Conservation (phyloP, 148 eudicot genomes). For the Rhododendron griersonianum region DNA sequence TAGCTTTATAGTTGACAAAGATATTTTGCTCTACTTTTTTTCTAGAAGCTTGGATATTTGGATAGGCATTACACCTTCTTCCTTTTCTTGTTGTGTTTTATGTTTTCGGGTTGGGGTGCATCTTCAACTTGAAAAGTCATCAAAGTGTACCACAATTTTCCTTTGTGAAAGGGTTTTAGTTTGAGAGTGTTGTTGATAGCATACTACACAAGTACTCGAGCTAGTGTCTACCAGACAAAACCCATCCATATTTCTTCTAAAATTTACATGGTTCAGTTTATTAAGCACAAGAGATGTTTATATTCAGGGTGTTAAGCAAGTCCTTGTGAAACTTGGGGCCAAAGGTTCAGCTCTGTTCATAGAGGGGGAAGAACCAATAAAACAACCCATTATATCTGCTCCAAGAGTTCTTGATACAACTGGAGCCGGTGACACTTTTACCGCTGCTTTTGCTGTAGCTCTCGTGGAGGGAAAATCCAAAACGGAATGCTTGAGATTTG, state of each 20-base stretch:
- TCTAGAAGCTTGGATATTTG: not conserved
- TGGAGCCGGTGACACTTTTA: slow-evolving; percentile 93
- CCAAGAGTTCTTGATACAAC: slow-evolving; percentile 78
- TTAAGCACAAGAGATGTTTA: not conserved
- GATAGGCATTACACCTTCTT: slow-evolving; percentile 1
- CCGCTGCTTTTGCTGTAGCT: slow-evolving; percentile 94
- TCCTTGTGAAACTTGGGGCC: slow-evolving; percentile 78
- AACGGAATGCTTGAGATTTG: slow-evolving; percentile 79
- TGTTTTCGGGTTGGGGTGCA: not conserved
- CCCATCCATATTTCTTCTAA: not conserved
- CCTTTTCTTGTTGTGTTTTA: not conserved
- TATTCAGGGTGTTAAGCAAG: slow-evolving; percentile 72
- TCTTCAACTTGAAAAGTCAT: not conserved
- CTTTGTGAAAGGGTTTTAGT: not conserved
- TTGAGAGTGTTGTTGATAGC: not conserved
- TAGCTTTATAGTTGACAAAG: not conserved
- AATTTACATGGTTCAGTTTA: not conserved
- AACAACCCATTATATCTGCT: slow-evolving; percentile 65
- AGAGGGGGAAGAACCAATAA: slow-evolving; percentile 71
- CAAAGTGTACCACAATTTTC: not conserved
- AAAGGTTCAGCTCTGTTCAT: slow-evolving; percentile 83
- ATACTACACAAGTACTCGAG: not conserved
- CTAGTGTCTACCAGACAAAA: not conserved
- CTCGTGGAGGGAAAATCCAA: slow-evolving; percentile 76
- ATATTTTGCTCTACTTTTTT: not conserved